Base-by-base conservation (phyloP, 257 asterid genomes). In the Plantago ovata region DNA sequence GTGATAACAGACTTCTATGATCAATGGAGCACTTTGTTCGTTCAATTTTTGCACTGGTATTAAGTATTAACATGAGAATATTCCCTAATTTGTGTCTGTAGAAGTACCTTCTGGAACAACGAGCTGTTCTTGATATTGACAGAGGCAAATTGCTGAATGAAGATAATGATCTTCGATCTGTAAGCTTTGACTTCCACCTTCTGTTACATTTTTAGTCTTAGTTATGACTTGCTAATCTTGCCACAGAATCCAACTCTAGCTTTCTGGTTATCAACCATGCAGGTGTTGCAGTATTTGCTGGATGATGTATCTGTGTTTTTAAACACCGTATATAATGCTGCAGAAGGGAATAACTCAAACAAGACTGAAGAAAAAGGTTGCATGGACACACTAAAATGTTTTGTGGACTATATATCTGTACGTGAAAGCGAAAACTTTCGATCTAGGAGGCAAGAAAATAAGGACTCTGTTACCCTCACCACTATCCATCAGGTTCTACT, bases 121-220 rank as follows among this genome's bases (percentile, higher is more conserved):
- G 86, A 66, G 98, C 98, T 60, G 95, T 92, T 67, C 71, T 75
- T 70, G 94, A 92, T 76, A 75, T 55, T 75, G 96, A 88, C 68
- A 96, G 92, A 67, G 84, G 96, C 64, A 92, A 85, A 79, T 76
- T 85, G 72, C 90, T 92, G 67, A 92, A 92, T 74, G 98, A 92
- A 74, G 96, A 92, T 69, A 82, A 82, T 68, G 98, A 92, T 74
- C 60, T 88, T 53, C 80, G 98, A 85, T 66, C 95, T 69, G 98
- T 92, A 83, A 82, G 96, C 32, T 32, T 56, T 61, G 45, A 47
- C 18, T 46, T 62, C 69, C 65, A 75, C 43, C 52, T 65, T 58
- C 49, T 69, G 52, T 43, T 4, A 33, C 28, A 48, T 53, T 62
- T 59, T 33, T 53, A 44, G 58, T 44, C 16, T 32, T 41, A 68